Conservation (phyloP, 768 basidiomycete species). For the Hebeloma cylindrosporum region DNA sequence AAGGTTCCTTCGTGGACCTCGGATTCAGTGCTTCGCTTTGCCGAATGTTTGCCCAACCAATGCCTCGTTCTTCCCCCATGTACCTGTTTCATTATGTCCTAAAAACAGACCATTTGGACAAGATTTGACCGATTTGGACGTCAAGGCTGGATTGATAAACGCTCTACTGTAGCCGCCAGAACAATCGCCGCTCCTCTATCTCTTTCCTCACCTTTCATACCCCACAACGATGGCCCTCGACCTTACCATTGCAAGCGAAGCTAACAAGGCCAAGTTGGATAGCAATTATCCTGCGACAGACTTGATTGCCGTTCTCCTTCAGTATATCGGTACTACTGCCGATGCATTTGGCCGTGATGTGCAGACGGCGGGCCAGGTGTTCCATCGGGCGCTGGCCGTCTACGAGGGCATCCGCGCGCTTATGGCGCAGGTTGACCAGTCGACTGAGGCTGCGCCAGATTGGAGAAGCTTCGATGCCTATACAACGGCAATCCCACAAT, state of each 20-base stretch:
- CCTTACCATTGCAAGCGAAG: constrained; percentile 8
- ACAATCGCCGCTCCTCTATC: no score
- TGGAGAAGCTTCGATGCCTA: constrained; percentile 19
- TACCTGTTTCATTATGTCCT: no score
- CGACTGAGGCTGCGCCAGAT: constrained; percentile 7
- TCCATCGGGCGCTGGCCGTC: constrained; percentile 15
- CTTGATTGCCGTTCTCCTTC: constrained; percentile 20
- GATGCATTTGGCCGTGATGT: constrained; percentile 16
- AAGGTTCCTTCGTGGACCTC: no score
- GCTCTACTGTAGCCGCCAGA: no score
- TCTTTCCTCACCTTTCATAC: not conserved
- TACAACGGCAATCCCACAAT: constrained; percentile 18
- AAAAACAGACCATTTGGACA: no score
- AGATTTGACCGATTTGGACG: no score
- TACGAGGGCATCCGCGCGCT: constrained; percentile 22
- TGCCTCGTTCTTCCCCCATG: no score
- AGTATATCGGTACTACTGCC: constrained; percentile 15
- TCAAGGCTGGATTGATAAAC: no score
- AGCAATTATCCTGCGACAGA: constrained; percentile 21
- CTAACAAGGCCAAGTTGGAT: constrained; percentile 5
- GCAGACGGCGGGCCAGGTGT: constrained; percentile 16
- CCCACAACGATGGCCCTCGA: not conserved
- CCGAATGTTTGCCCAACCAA: no score
- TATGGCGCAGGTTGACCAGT: constrained; percentile 17
- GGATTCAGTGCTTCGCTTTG: no score